phyloP scores from a whole-genome alignment of 1,284 basidiomycete species.

The Hymenochaete sp. region DNA sequence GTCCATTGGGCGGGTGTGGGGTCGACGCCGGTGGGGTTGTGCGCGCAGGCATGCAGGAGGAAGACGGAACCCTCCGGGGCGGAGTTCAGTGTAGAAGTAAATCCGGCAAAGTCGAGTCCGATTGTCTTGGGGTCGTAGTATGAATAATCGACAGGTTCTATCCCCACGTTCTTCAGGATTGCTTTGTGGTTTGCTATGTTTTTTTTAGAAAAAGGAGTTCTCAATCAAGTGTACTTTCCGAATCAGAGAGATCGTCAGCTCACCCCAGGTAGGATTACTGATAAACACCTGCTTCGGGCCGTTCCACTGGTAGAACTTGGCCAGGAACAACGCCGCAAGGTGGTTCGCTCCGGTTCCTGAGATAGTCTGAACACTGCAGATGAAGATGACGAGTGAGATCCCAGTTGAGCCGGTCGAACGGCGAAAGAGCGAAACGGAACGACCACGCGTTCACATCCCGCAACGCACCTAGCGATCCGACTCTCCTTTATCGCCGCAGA shows the following conservation, averaged over 20 bases:
- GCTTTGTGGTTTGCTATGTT: slow-evolving; percentile 79
- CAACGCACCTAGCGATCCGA: slow-evolving; percentile 40
- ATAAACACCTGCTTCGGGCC: slow-evolving; percentile 66
- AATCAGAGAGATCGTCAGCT: slow-evolving; percentile 21
- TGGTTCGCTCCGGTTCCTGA: slow-evolving; percentile 96
- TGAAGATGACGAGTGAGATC: neutral
- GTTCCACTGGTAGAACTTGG: slow-evolving; percentile 73
- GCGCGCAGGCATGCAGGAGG: slow-evolving; percentile 88
- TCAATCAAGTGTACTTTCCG: neutral
- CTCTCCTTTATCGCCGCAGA: slow-evolving; percentile 68
- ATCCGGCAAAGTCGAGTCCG: slow-evolving; percentile 74
- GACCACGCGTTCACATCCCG: neutral
- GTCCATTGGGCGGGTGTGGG: slow-evolving; percentile 88
- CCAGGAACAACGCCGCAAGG: slow-evolving; percentile 83
- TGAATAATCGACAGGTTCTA: slow-evolving; percentile 74
- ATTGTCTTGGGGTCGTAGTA: slow-evolving; percentile 91
- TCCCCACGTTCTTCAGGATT: slow-evolving; percentile 79
- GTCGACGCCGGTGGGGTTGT: slow-evolving; percentile 95
- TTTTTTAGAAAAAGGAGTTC: neutral
- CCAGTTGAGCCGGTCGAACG: too few species aligned
- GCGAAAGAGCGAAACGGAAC: neutral
- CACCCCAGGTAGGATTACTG: slow-evolving; percentile 92
- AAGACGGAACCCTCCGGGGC: slow-evolving; percentile 77
- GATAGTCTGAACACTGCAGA: slow-evolving; percentile 71
- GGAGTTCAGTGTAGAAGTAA: slow-evolving; percentile 55